Conservation (phyloP, 208 protist species). For the Leishmania turanica region DNA sequence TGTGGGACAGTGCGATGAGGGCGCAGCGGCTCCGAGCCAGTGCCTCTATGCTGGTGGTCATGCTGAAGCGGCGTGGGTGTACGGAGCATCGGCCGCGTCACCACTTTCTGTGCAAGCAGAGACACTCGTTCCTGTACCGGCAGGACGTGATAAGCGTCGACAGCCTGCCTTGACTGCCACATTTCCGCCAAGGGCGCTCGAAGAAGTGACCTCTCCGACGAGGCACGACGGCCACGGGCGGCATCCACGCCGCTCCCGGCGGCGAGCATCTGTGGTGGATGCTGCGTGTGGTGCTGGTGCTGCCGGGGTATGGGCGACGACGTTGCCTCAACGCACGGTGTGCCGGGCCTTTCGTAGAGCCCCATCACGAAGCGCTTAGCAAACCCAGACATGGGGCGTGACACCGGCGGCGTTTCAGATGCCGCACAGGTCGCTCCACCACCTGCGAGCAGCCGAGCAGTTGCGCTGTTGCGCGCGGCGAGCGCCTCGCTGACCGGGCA, state of each 20-base stretch:
- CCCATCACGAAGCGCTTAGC: constrained; percentile 48
- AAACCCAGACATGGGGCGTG: constrained; percentile 31
- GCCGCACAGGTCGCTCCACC: neutral
- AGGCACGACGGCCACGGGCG: constrained; percentile 8
- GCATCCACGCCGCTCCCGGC: constrained; percentile 17
- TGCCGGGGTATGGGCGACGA: neutral
- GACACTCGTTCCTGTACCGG: neutral
- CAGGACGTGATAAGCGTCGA: neutral
- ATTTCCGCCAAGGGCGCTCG: neutral
- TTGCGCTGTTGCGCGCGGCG: constrained; percentile 23
- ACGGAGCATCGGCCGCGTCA: too few relatives aligned
- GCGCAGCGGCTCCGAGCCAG: neutral
- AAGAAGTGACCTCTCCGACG: neutral
- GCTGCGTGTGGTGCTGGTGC: neutral
- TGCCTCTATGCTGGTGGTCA: neutral
- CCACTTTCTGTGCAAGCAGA: neutral
- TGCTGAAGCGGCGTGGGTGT: neutral
- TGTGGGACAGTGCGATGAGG: neutral
- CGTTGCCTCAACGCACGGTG: neutral
- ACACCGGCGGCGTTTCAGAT: constrained; percentile 1
- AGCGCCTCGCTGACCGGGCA: constrained; percentile 23
- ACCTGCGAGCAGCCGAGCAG: constrained; percentile 16
- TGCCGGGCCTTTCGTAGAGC: constrained; percentile 43
- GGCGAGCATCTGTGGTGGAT: neutral
- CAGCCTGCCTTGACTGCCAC: constrained; percentile 6